phyloP scores from a whole-genome alignment of 495 filamentous ascomycete genomes.

The Penicillium cosmopolitanum region DNA sequence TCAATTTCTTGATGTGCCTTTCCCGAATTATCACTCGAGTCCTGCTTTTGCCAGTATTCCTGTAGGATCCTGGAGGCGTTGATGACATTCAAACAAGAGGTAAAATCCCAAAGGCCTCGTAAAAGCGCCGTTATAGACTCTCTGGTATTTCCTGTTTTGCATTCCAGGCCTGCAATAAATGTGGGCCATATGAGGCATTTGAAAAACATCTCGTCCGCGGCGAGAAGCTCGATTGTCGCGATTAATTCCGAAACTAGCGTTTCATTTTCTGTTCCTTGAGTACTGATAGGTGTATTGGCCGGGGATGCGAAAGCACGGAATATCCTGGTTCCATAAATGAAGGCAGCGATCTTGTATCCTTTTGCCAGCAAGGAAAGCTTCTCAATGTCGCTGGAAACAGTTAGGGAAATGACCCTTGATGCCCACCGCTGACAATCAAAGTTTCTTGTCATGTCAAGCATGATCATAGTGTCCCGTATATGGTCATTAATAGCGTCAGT shows the following conservation, averaged over 20 bases:
- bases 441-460: background rate
- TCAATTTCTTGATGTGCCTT: background rate
- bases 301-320: background rate
- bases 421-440: background rate
- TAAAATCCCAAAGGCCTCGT: constrained; percentile 27
- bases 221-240: constrained; percentile 28
- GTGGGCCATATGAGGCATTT: constrained; percentile 58
- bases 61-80: constrained; percentile 11
- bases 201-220: constrained; percentile 45
- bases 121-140: background rate
- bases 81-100: constrained; percentile 34
- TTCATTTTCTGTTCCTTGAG: background rate
- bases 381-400: background rate
- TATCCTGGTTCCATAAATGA: background rate
- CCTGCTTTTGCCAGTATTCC: background rate
- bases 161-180: constrained; percentile 54
- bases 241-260: background rate
- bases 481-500: background rate
- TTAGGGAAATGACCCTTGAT: background rate
- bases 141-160: constrained; percentile 7
- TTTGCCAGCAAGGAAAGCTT: background rate
- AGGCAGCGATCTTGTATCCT: background rate
- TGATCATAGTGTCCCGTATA: background rate
- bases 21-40: background rate
- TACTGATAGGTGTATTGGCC: background rate